Evolutionary conservation across 441 rosid genomes (phyloP).

Genomic region (Kokia cookei): DNA sequence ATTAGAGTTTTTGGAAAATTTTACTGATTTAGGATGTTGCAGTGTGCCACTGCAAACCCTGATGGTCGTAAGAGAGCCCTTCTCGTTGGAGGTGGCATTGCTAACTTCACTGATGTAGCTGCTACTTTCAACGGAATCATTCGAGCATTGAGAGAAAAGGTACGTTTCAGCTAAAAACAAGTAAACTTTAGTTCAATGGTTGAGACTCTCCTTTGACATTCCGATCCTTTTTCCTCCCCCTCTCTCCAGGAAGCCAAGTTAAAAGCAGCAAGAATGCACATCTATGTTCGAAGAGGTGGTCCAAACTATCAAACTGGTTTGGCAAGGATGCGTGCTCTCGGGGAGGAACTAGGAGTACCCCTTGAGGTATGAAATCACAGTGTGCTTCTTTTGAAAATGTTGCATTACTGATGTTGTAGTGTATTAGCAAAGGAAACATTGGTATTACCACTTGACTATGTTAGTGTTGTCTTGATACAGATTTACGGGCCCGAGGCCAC

Average conservation of each 20-base stretch:
- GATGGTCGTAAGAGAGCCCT: slow-evolving; percentile 88
- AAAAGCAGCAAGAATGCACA: slow-evolving; percentile 89
- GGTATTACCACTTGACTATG: not conserved
- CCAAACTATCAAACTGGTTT: slow-evolving; percentile 89
- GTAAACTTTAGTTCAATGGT: not conserved
- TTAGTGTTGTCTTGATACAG: slow-evolving; percentile 22
- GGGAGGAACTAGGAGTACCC: slow-evolving; percentile 79
- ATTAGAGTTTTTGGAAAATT: not conserved
- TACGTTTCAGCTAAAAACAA: slow-evolving; percentile 5
- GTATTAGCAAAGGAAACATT: not conserved
- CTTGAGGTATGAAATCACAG: slow-evolving; percentile 55
- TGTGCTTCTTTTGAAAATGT: not conserved
- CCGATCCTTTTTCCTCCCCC: not conserved
- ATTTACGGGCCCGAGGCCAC: slow-evolving; percentile 89
- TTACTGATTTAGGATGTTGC: slow-evolving; percentile 5
- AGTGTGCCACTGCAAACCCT: slow-evolving; percentile 88
- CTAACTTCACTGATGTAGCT: slow-evolving; percentile 90
- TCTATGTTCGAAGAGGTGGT: slow-evolving; percentile 89
- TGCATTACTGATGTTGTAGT: not conserved
- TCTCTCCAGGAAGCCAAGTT: slow-evolving; percentile 59
- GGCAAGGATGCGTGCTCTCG: slow-evolving; percentile 72
- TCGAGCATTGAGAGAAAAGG: slow-evolving; percentile 85
- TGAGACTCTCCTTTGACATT: slow-evolving; percentile 1
- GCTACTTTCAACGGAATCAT: slow-evolving; percentile 89
- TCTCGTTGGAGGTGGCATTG: slow-evolving; percentile 90